Evolutionary conservation across 2,329 filamentous ascomycete species (phyloP), one percentile per base, ranked within the genome.

Genomic region (Ascochyta clinopodiicola): DNA sequence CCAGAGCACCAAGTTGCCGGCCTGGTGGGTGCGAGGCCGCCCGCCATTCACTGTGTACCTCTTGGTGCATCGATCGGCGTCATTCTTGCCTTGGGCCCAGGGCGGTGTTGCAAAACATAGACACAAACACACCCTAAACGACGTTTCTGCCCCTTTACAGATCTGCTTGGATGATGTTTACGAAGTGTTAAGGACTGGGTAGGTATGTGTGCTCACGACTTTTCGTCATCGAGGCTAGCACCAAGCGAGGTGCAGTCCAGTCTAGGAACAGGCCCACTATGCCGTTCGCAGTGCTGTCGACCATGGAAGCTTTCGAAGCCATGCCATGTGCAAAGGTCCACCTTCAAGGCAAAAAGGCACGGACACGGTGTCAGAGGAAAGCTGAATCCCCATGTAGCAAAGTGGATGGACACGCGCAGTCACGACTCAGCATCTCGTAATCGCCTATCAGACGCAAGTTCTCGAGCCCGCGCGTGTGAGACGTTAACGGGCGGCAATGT

Each of bases 151-250:
- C 66, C 66, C 61, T 66, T 64, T 64, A 60, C 45, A 48, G 40
- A 48, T 37, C 19, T 57, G 52, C 47, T 37, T 34, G 37, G 37
- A 36, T 38, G 37, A 44, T 44, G 39, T 52, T 38, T 57, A 48
- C 43, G 42, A 34, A 25, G 40, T 61, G 29, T 56, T 63, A 63
- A 67, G 61, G 63, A 49, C 55, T 61, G 56, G 62, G 64, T 51
- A 56, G 38, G 61, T 35, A 17, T 17, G 32, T 17, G 17, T 17
- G 17, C 17, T 46, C 51, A 63, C 61, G 63, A 51, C 32, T 51
- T 56, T 49, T 67, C 67, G 67, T 67, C 67, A 69, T 71, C 62
- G 53, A 51, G 51, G 50, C 60, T 64, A 64, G 61, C 50, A 51
- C 39, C 24, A 53, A 53, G 48, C 48, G 48, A 47, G 31, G 31